These are phyloP conservation scores for Leccinum subrobustum DNA, from an alignment of 1,284 basidiomycete genomes.

Conservation along the genomic window DNA sequence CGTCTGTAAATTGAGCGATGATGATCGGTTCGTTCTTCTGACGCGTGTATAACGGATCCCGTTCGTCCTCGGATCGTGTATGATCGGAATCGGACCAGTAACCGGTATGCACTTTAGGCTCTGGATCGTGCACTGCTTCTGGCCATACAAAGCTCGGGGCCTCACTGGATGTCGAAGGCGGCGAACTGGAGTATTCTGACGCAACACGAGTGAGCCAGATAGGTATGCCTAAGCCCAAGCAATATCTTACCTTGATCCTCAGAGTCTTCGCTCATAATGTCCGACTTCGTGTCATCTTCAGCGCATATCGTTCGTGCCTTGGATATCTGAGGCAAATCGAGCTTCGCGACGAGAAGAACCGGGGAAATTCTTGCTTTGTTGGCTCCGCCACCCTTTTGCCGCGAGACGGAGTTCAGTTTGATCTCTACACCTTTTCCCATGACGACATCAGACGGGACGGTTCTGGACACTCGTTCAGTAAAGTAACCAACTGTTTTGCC, in stretches of 20 bases:
- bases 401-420: constrained; percentile 20
- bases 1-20: constrained; percentile 10
- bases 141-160: constrained; percentile 13
- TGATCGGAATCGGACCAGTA: constrained; percentile 31
- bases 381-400: constrained; percentile 6
- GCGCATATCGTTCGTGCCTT: not conserved
- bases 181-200: constrained; percentile 13
- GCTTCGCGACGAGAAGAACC: constrained; percentile 20
- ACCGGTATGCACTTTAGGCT: constrained; percentile 20
- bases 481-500: constrained; percentile 40
- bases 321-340: constrained; percentile 14
- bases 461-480: not conserved
- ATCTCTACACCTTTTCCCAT: constrained; percentile 39
- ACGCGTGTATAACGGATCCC: constrained; percentile 15
- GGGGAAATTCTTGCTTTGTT: constrained; percentile 10
- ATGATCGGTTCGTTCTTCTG: not conserved
- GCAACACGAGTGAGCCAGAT: not conserved
- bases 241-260: constrained; percentile 15
- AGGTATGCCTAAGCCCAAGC: not conserved
- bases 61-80: constrained; percentile 20
- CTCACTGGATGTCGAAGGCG: constrained; percentile 13
- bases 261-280: constrained; percentile 1
- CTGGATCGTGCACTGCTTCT: constrained; percentile 5
- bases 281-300: constrained; percentile 2
- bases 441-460: constrained; percentile 8